These are phyloP conservation scores for Physcomitrium patens DNA, from an alignment of 225 moss, liverwort and hornwort species.

Conservation along the genomic window DNA sequence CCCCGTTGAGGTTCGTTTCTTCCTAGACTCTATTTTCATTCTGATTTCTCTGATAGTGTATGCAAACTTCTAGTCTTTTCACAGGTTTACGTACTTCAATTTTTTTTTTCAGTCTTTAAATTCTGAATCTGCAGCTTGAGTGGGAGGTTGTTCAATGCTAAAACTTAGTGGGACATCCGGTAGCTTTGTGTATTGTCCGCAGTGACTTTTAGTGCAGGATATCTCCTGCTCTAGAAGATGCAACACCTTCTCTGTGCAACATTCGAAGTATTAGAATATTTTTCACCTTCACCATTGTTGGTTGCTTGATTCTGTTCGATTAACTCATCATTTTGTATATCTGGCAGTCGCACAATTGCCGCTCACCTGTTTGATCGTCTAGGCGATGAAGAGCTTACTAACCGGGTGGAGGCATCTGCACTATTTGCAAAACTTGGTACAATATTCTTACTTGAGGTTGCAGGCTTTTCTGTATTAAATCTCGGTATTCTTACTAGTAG, in stretches of 20 bases:
- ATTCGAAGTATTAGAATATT: background rate
- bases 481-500: background rate
- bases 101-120: background rate
- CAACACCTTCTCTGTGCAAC: background rate
- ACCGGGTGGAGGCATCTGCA: constrained; percentile 90
- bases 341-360: constrained; percentile 85
- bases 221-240: constrained; percentile 2
- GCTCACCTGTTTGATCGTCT: constrained; percentile 81
- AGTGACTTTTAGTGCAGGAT: constrained; percentile 14
- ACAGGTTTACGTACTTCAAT: background rate
- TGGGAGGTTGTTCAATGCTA: background rate
- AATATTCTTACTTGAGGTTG: constrained; percentile 12
- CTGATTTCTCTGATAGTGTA: constrained; percentile 15
- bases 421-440: constrained; percentile 98
- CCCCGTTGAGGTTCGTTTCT: constrained; percentile 66
- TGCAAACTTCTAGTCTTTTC: constrained; percentile 15
- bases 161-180: constrained; percentile 2
- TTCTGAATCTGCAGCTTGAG: too few species aligned
- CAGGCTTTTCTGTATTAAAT: background rate
- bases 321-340: constrained; percentile 5
- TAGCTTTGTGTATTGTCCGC: constrained; percentile 19
- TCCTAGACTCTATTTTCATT: constrained; percentile 12
- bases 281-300: background rate
- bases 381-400: constrained; percentile 92
- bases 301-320: constrained; percentile 18